phyloP scores from a whole-genome alignment of 306 rosid species.

The Quercus agrifolia region DNA sequence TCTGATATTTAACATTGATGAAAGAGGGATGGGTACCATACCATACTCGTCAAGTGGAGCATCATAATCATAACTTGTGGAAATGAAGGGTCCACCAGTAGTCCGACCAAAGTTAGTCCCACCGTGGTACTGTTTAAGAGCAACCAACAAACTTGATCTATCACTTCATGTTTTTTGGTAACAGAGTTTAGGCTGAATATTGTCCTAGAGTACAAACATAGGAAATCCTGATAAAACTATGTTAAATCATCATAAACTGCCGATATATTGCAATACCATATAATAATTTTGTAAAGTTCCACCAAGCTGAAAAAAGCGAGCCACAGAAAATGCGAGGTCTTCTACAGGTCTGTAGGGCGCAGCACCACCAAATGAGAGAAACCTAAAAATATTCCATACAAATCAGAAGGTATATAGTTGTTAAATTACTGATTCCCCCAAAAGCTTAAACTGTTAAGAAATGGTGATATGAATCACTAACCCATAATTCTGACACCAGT shows the following conservation, averaged over 20 bases:
- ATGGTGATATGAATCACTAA: too few relatives aligned
- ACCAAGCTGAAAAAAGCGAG: slow-evolving; percentile 86
- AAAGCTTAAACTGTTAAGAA: too few relatives aligned
- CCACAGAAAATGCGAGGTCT: slow-evolving; percentile 89
- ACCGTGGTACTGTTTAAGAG: slow-evolving; percentile 79
- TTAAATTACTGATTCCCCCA: too few relatives aligned
- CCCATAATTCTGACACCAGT: neutral
- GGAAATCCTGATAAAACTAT: neutral
- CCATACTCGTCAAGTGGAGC: slow-evolving; percentile 96
- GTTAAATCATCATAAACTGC: neutral
- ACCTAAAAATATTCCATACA: slow-evolving; percentile 44
- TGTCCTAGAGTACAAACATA: neutral
- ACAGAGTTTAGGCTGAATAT: neutral
- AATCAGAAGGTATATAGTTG: neutral
- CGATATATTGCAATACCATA: slow-evolving; percentile 56
- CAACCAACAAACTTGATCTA: slow-evolving; percentile 19
- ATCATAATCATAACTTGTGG: slow-evolving; percentile 93
- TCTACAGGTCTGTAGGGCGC: slow-evolving; percentile 82
- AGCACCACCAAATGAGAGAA: slow-evolving; percentile 75
- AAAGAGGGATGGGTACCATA: slow-evolving; percentile 33
- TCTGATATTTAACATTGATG: neutral
- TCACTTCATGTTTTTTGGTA: slow-evolving; percentile 6
- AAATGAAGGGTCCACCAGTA: slow-evolving; percentile 80
- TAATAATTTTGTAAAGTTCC: slow-evolving; percentile 94
- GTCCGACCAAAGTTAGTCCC: slow-evolving; percentile 87